Evolutionary conservation across 352 stramenopile genomes (phyloP).

Genomic region (Albugo laibachii): DNA sequence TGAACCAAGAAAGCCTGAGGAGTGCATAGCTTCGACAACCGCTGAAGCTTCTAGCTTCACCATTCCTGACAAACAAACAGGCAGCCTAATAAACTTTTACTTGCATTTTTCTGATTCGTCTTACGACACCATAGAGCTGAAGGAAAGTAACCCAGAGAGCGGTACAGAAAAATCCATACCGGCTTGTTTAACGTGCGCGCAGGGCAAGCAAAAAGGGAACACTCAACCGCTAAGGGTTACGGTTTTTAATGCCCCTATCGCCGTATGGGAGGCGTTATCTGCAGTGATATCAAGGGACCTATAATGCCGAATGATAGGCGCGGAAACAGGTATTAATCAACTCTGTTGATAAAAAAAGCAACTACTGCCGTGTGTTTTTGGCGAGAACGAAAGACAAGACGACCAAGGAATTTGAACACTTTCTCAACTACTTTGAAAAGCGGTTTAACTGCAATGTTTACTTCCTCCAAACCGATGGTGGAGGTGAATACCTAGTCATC

Average conservation of each 20-base stretch:
- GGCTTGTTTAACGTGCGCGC: slow-evolving; percentile 4
- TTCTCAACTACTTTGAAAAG: not conserved
- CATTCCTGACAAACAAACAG: not conserved
- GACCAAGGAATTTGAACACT: not conserved
- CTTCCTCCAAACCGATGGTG: slow-evolving; percentile 1
- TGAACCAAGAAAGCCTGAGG: too few species aligned
- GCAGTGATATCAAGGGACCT: not conserved
- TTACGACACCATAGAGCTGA: slow-evolving; percentile 4
- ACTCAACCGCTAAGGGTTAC: not conserved
- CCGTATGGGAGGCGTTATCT: not conserved
- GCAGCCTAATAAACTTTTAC: slow-evolving; percentile 1
- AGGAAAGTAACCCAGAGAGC: not conserved
- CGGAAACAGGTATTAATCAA: not conserved
- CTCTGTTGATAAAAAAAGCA: not conserved
- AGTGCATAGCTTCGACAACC: too few species aligned
- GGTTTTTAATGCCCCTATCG: not conserved
- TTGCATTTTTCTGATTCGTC: slow-evolving; percentile 1
- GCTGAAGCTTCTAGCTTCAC: not conserved
- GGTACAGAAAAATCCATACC: slow-evolving; percentile 1
- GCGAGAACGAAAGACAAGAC: not conserved
- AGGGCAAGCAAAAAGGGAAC: slow-evolving; percentile 4
- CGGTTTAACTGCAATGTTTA: not conserved
- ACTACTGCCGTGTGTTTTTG: not conserved
- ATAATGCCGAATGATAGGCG: not conserved
- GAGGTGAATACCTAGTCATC: slow-evolving; percentile 11